Percentiles rank a stretch among this genome's conserved stretches.
phyloP scores from a whole-genome alignment of 768 basidiomycete species.

The Auricularia cornea region DNA sequence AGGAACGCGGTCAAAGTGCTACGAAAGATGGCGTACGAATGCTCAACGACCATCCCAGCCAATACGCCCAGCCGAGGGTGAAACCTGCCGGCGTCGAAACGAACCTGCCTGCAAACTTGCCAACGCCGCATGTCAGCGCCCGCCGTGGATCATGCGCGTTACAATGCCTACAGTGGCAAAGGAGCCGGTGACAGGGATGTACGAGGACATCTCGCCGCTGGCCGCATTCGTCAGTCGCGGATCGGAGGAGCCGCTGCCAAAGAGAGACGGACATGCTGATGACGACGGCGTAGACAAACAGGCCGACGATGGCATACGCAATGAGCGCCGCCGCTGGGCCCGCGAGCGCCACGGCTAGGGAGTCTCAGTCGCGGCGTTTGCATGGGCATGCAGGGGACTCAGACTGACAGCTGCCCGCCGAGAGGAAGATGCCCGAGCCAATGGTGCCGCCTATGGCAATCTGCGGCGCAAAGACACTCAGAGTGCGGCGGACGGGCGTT shows the following conservation, averaged over 20 bases:
- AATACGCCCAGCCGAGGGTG: conserved; percentile 45
- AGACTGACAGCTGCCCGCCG: conserved; percentile 44
- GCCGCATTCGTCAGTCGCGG: background rate
- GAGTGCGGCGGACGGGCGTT: background rate
- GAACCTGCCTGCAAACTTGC: conserved; percentile 47
- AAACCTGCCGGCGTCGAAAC: conserved; percentile 1
- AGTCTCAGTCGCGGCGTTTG: background rate
- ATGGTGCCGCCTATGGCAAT: conserved; percentile 49
- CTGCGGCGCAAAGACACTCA: background rate
- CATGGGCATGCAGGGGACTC: background rate
- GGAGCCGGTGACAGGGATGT: conserved; percentile 54
- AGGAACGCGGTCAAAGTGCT: conserved; percentile 24
- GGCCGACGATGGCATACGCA: conserved; percentile 49
- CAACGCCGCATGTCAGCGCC: background rate
- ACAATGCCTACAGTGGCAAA: conserved; percentile 41
- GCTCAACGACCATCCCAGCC: conserved; percentile 37
- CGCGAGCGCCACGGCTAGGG: conserved; percentile 42
- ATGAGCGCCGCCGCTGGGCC: conserved; percentile 56
- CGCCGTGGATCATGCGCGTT: conserved; percentile 36
- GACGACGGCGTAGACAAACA: conserved; percentile 54
- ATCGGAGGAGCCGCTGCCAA: too few relatives aligned
- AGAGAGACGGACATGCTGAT: conserved; percentile 40
- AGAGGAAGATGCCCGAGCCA: conserved; percentile 54
- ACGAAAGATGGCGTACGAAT: conserved; percentile 7
- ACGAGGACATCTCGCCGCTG: conserved; percentile 58